A percentile compares a stretch with the other conserved stretches of the same genome.
Conservation (phyloP, 345 rosid species). For the Garcia nutans region DNA sequence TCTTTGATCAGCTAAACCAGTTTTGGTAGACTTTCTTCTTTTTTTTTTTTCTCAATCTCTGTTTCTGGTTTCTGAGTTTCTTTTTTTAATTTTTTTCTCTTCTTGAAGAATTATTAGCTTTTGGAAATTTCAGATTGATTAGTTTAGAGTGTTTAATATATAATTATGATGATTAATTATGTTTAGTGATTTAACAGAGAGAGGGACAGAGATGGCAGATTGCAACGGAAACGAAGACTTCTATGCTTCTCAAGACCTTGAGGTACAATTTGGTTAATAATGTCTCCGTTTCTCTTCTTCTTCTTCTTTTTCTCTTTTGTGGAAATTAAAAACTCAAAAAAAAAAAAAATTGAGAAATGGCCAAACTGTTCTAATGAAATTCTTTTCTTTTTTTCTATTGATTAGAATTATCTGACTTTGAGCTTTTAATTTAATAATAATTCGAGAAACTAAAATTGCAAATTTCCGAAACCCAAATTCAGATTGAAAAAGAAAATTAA, state of each 20-base stretch:
- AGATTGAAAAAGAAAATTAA: neutral
- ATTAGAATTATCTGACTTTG: no score
- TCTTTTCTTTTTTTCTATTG: no score
- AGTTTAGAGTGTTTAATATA: neutral
- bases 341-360: neutral
- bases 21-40: neutral
- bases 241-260: constrained; percentile 36
- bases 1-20: neutral
- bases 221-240: constrained; percentile 43
- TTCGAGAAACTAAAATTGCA: no score
- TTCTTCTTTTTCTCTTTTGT: no score
- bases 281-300: neutral
- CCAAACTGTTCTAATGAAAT: neutral
- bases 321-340: neutral
- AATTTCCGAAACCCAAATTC: no score
- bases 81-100: no score
- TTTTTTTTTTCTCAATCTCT: neutral
- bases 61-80: no score
- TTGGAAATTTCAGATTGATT: no score
- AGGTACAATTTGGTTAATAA: constrained; percentile 28
- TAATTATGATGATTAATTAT: neutral
- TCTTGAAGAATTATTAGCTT: neutral
- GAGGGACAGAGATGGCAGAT: constrained; percentile 42
- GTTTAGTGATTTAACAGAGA: constrained; percentile 15
- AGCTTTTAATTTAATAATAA: no score